Conservation (phyloP, 2,329 filamentous ascomycete species). For the Ceratocystis colombiana region DNA sequence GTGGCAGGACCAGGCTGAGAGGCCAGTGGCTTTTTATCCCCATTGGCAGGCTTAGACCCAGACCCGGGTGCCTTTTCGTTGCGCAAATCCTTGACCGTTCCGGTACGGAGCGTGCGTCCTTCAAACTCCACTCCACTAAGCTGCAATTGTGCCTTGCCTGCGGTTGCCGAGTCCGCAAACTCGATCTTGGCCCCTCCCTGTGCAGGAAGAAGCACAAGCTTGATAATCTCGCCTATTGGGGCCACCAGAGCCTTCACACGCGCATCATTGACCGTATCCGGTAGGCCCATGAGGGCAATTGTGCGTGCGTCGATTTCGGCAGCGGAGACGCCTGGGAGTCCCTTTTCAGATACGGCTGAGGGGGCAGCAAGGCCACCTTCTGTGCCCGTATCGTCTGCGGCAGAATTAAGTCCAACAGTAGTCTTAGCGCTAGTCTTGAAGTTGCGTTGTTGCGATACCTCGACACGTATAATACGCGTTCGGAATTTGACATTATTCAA, state of each 20-base stretch:
- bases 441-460: slow-evolving; percentile 46
- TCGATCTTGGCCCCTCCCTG: slow-evolving; percentile 82
- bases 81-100: slow-evolving; percentile 46
- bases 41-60: neutral
- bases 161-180: slow-evolving; percentile 57
- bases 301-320: slow-evolving; percentile 51
- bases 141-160: slow-evolving; percentile 59
- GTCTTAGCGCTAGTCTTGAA: slow-evolving; percentile 47
- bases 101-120: slow-evolving; percentile 45
- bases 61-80: slow-evolving; percentile 27
- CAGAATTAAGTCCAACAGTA: slow-evolving; percentile 29
- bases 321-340: slow-evolving; percentile 28
- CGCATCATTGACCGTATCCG: slow-evolving; percentile 84
- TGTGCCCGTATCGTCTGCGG: slow-evolving; percentile 28
- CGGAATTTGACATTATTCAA: slow-evolving; percentile 63
- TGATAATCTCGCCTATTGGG: slow-evolving; percentile 58
- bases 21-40: too few species aligned
- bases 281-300: slow-evolving; percentile 71
- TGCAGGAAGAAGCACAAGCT: slow-evolving; percentile 68
- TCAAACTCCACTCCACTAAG: slow-evolving; percentile 48
- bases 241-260: slow-evolving; percentile 66
- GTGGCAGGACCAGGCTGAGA: slow-evolving; percentile 2
- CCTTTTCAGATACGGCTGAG: neutral
- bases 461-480: slow-evolving; percentile 57
- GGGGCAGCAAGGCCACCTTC: slow-evolving; percentile 29